phyloP scores from a whole-genome alignment of 169 alveolate species.

The Cryptosporidium canis region DNA sequence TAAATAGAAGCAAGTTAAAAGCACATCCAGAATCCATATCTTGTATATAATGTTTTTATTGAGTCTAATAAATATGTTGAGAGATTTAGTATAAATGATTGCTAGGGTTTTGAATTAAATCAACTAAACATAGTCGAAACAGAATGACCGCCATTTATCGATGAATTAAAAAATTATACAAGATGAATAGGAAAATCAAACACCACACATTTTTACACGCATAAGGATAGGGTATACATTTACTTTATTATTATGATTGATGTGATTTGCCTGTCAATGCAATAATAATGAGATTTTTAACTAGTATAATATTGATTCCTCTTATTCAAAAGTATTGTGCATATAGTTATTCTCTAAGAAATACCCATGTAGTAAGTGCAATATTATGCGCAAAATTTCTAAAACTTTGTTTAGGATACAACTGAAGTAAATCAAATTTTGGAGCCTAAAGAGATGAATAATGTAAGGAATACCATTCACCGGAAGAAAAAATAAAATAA shows the following conservation, averaged over 20 bases:
- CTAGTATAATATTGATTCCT: background rate
- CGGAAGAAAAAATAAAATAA: background rate
- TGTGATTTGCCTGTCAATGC: too few relatives aligned
- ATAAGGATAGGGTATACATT: too few relatives aligned
- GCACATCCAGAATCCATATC: background rate
- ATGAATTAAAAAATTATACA: too few relatives aligned
- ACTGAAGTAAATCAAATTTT: background rate
- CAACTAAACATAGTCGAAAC: too few relatives aligned
- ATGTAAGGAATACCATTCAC: slow-evolving; percentile 7
- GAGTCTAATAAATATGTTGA: too few relatives aligned
- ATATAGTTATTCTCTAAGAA: background rate
- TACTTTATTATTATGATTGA: too few relatives aligned
- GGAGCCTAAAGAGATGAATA: slow-evolving; percentile 25
- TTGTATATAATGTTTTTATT: background rate
- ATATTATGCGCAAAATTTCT: background rate
- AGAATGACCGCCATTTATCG: too few relatives aligned
- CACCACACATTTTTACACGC: too few relatives aligned
- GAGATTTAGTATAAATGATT: too few relatives aligned
- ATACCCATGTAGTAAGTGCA: background rate
- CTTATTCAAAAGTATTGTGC: background rate
- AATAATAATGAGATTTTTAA: background rate
- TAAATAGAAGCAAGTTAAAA: background rate
- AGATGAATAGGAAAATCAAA: too few relatives aligned
- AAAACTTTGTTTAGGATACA: background rate
- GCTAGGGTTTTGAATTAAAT: too few relatives aligned